A percentile compares a stretch with the other conserved stretches of the same genome.
Conservation (phyloP, 169 alveolate genomes). For the Amoebophrya sp. region DNA sequence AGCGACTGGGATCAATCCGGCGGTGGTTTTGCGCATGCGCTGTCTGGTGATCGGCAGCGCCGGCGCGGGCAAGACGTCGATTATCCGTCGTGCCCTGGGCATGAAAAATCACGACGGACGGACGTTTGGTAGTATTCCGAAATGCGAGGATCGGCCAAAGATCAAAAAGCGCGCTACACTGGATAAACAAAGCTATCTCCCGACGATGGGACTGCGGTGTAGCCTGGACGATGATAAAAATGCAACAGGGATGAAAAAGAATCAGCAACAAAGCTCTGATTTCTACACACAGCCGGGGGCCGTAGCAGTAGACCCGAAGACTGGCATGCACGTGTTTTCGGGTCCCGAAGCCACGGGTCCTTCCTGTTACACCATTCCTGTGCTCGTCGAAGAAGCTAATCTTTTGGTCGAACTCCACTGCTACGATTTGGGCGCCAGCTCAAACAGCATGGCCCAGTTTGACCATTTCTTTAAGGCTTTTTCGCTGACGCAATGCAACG, state of each 20-base stretch:
- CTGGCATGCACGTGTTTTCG: not conserved
- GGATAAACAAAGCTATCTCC: not conserved
- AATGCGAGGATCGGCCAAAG: not conserved
- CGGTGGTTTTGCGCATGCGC: constrained; percentile 1
- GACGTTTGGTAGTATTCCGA: not conserved
- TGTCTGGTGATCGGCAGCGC: not conserved
- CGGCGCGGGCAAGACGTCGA: not conserved
- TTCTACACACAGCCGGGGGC: not conserved
- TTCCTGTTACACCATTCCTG: not conserved
- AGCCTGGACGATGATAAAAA: not conserved
- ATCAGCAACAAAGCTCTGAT: not conserved
- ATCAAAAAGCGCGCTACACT: not conserved
- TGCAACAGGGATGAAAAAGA: not conserved
- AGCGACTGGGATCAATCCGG: not conserved
- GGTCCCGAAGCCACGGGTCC: not conserved
- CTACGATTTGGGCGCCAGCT: not conserved
- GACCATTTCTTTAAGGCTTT: not conserved
- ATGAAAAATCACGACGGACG: not conserved
- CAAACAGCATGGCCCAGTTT: not conserved
- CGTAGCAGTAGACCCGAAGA: not conserved
- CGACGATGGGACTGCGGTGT: not conserved
- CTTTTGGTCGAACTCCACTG: not conserved
- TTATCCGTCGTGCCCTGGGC: not conserved
- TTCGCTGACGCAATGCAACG: not conserved
- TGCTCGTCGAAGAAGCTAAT: not conserved